Base-by-base conservation (phyloP, 1,139 yeast species). In the Debaryomyces subglobosus region DNA sequence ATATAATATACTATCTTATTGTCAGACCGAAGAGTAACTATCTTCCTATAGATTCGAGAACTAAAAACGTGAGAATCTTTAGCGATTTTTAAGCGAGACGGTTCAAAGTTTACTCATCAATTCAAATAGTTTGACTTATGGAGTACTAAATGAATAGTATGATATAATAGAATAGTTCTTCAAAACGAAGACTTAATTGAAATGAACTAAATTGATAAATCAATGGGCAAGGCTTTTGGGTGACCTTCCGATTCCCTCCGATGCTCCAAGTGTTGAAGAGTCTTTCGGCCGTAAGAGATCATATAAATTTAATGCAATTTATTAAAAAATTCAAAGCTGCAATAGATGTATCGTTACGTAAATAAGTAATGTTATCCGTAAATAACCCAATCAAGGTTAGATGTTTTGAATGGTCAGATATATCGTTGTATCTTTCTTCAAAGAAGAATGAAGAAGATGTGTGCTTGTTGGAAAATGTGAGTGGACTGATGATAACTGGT, bases 401-500 rank as follows among this genome's bases (percentile, higher is more conserved):
- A 5, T 27, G 25, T 12, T 39, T 39, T 7, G 30, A 25, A 39
- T 39, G 42, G 42, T 39, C 42, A 20, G 33, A 32, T 5, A 8
- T 41, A 10, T 33, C 38, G 4, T 41, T 41, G 30, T 41, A 32
- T 21, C 15, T 41, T 18, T 29, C 44, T n/a, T 23, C 18, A 21
- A 32, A 30, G 12, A 21, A 18, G 9, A 33, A 32, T 9, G 23
- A 32, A 21, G 32, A 20, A 15, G 44, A 32, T 12, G 21, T 21
- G 32, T 41, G 38, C 29, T 34, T 45, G 20, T 40, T 59, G 23
- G 60, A 64, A 41, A 45, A 57, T 33, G 57, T 63, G 24, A 60
- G 59, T 13, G 69, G 69, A 5, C 48, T 56, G 45, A 63, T 65
- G 23, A 49, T 50, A 35, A 58, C 63, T 2, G 70, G 69, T 4